Evolutionary conservation across 345 rosid species (phyloP).

Genomic region (Draba incana): DNA sequence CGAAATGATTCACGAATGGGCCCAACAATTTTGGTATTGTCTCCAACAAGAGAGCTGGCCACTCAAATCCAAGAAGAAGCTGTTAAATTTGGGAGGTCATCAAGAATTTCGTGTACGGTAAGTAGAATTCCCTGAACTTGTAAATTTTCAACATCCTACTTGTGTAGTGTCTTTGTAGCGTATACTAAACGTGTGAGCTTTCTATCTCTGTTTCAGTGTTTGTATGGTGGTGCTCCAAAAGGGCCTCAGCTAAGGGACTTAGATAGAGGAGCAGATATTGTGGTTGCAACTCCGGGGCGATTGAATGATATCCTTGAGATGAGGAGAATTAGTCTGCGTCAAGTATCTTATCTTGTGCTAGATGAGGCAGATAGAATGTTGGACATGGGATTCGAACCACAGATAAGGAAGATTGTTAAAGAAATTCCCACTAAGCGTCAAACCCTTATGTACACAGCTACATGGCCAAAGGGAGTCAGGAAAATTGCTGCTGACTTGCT

Average conservation of each 20-base stretch:
- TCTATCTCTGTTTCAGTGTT: slow-evolving; percentile 56
- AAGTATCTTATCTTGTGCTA: slow-evolving; percentile 89
- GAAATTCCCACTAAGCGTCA: slow-evolving; percentile 93
- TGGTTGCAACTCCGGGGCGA: slow-evolving; percentile 99
- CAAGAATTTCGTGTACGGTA: slow-evolving; percentile 88
- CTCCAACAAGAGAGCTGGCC: slow-evolving; percentile 98
- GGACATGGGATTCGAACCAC: slow-evolving; percentile 99
- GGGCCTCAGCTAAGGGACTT: slow-evolving; percentile 91
- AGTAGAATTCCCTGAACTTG: slow-evolving; percentile 30
- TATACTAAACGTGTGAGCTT: slow-evolving; percentile 5
- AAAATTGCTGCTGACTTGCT: slow-evolving; percentile 96
- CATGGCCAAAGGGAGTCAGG: slow-evolving; percentile 98
- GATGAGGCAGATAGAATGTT: slow-evolving; percentile 99
- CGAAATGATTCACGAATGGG: slow-evolving; percentile 76
- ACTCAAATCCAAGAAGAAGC: slow-evolving; percentile 96
- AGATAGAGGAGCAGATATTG: slow-evolving; percentile 90
- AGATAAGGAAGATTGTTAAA: slow-evolving; percentile 91
- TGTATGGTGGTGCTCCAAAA: slow-evolving; percentile 99
- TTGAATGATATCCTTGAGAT: slow-evolving; percentile 96
- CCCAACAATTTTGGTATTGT: slow-evolving; percentile 86
- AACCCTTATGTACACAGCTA: slow-evolving; percentile 98
- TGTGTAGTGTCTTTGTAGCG: not conserved
- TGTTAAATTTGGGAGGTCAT: slow-evolving; percentile 86
- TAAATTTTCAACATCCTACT: not conserved
- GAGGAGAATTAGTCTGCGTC: slow-evolving; percentile 86